phyloP scores from a whole-genome alignment of 306 rosid species.

The Benincasa hispida region DNA sequence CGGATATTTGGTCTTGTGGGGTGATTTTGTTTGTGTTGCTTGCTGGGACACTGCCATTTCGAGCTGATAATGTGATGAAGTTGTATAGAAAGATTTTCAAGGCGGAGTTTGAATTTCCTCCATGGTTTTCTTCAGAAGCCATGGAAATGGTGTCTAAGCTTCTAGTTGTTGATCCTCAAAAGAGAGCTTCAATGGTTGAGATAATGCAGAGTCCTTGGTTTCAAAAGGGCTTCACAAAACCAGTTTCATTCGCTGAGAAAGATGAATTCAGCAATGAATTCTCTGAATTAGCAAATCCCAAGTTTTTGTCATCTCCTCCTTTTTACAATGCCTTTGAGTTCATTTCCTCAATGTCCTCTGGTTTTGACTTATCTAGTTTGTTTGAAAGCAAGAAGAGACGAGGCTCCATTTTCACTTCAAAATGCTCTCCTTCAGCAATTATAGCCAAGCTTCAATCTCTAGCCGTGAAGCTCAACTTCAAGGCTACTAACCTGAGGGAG shows the following conservation, averaged over 20 bases:
- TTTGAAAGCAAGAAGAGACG: constrained; percentile 50
- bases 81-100: constrained; percentile 55
- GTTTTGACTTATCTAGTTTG: constrained; percentile 58
- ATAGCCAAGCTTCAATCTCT: constrained; percentile 32
- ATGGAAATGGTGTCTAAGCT: constrained; percentile 36
- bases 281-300: constrained; percentile 2
- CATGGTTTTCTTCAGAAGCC: constrained; percentile 48
- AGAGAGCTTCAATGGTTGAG: constrained; percentile 38
- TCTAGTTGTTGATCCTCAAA: constrained; percentile 47
- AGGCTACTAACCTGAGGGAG: constrained; percentile 32
- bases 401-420: constrained; percentile 46
- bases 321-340: constrained; percentile 77
- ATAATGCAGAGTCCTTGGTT: constrained; percentile 58
- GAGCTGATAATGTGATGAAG: constrained; percentile 46
- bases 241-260: constrained; percentile 23
- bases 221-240: constrained; percentile 29
- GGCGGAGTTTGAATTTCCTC: constrained; percentile 42
- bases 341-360: constrained; percentile 56
- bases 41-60: constrained; percentile 57
- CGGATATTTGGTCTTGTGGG: constrained; percentile 82
- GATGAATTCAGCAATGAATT: constrained; percentile 3
- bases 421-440: constrained; percentile 44
- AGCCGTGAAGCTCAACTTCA: constrained; percentile 38
- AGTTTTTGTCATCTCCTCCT: constrained; percentile 12
- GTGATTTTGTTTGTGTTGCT: constrained; percentile 55